A percentile compares a stretch with the other conserved stretches of the same genome.
phyloP scores from a whole-genome alignment of 2,329 filamentous ascomycete species.

The Penicillium hordei region DNA sequence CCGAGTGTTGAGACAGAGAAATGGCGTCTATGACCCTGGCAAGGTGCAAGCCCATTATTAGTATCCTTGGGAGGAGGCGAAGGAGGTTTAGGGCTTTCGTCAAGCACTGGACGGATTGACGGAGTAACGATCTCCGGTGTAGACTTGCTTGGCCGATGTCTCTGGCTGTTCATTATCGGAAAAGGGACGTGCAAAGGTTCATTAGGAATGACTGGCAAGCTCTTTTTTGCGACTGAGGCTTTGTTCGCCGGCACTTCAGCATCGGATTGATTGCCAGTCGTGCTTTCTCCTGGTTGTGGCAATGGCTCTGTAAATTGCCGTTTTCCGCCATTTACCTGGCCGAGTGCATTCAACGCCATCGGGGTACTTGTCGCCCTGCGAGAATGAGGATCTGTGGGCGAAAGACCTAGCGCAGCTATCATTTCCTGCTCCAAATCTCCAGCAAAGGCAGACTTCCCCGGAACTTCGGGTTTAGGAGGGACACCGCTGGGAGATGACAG shows the following conservation, averaged over 20 bases:
- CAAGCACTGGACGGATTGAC: constrained; percentile 18
- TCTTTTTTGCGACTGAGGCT: constrained; percentile 4
- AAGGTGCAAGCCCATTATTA: constrained; percentile 7
- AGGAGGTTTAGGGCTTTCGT: constrained; percentile 8
- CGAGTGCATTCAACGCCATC: background rate
- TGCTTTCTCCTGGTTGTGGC: background rate
- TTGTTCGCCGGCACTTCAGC: background rate
- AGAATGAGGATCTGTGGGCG: constrained; percentile 13
- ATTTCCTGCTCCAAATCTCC: constrained; percentile 23
- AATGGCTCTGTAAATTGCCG: background rate
- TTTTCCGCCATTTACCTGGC: background rate
- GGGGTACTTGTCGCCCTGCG: constrained; percentile 5
- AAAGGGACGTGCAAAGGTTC: constrained; percentile 3
- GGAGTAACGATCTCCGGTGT: constrained; percentile 1
- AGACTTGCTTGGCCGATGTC: background rate
- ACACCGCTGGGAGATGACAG: background rate
- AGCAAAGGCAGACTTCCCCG: constrained; percentile 7
- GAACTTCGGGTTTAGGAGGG: background rate
- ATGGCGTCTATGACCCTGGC: constrained; percentile 14
- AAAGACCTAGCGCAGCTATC: constrained; percentile 25
- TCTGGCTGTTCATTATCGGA: background rate
- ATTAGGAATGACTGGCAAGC: constrained; percentile 6
- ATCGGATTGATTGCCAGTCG: background rate
- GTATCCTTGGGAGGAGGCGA: constrained; percentile 12
- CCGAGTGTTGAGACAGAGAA: constrained; percentile 32